Conservation (phyloP, 1,284 basidiomycete species). For the Bjerkandera adusta region DNA sequence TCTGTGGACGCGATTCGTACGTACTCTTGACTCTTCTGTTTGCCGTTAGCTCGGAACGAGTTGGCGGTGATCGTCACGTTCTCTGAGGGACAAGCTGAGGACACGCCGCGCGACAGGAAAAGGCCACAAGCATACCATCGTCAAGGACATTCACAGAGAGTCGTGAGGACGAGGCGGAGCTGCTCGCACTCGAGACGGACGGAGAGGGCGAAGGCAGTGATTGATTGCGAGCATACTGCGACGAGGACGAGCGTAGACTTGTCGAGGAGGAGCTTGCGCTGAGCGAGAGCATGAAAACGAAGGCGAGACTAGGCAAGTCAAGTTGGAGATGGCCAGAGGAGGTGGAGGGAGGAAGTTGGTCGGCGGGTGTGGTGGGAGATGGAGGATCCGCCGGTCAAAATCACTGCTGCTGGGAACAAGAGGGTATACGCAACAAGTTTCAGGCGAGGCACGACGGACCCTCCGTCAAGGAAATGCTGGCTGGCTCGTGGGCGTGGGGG, state of each 20-base stretch:
- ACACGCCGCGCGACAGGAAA: constrained; percentile 17
- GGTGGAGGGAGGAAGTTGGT: constrained; percentile 13
- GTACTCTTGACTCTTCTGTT: constrained; percentile 54
- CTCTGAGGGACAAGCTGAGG: constrained; percentile 39
- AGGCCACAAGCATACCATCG: constrained; percentile 44
- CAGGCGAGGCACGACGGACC: constrained; percentile 50
- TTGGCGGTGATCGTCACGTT: constrained; percentile 65
- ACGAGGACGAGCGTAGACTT: constrained; percentile 30
- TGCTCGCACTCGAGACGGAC: constrained; percentile 37
- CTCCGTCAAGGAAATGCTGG: constrained; percentile 26
- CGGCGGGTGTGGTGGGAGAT: constrained; percentile 16
- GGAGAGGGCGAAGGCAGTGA: constrained; percentile 35
- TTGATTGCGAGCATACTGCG: constrained; percentile 25
- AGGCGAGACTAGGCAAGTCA: constrained; percentile 19
- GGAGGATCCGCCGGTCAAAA: constrained; percentile 54
- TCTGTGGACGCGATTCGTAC: constrained; percentile 18
- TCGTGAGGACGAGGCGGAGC: constrained; percentile 52
- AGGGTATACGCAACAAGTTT: constrained; percentile 43
- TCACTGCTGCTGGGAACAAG: constrained; percentile 31
- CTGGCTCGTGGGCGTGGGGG: background rate
- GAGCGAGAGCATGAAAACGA: constrained; percentile 40
- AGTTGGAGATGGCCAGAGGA: constrained; percentile 18
- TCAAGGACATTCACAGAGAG: constrained; percentile 52
- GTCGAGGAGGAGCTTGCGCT: constrained; percentile 39
- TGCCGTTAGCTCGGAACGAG: constrained; percentile 33